Conservation (phyloP, 116 monocot species). For the Dioscorea cayenensis region DNA sequence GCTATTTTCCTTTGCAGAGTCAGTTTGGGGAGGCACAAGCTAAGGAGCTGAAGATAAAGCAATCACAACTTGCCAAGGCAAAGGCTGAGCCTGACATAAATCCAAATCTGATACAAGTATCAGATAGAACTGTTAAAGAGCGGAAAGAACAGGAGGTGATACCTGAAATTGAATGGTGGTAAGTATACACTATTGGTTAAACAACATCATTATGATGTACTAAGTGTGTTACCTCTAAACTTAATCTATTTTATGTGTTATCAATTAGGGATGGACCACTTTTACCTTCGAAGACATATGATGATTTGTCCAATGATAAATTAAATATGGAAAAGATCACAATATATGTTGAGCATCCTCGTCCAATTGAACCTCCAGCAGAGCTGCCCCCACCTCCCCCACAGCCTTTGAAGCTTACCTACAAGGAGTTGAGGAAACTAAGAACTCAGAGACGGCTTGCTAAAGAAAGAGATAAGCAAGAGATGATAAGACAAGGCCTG, state of each 20-base stretch:
- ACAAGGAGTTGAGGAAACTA: conserved; percentile 86
- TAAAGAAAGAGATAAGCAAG: conserved; percentile 96
- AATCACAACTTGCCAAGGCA: conserved; percentile 83
- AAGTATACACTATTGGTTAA: conserved; percentile 8
- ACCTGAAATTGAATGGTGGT: conserved; percentile 93
- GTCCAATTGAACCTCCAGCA: conserved; percentile 82
- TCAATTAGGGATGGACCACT: conserved; percentile 59
- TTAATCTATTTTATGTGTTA: background rate
- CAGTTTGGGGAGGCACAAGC: conserved; percentile 98
- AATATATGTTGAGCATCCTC: conserved; percentile 82
- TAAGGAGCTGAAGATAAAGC: conserved; percentile 85
- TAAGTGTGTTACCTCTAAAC: background rate
- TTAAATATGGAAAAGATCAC: conserved; percentile 75
- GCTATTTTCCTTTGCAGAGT: conserved; percentile 32
- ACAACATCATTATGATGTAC: background rate
- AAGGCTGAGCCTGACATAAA: conserved; percentile 88
- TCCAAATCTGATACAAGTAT: conserved; percentile 79
- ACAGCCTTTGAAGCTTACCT: conserved; percentile 89
- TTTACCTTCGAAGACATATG: conserved; percentile 40
- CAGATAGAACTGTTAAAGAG: conserved; percentile 45
- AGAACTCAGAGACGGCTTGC: conserved; percentile 91
- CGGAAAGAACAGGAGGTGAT: conserved; percentile 75
- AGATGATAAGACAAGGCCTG: conserved; percentile 94
- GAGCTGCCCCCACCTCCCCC: conserved; percentile 86
- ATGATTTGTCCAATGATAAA: conserved; percentile 30